These are phyloP conservation scores for Puccinia horiana DNA, from an alignment of 1,284 basidiomycete genomes.

Conservation along the genomic window DNA sequence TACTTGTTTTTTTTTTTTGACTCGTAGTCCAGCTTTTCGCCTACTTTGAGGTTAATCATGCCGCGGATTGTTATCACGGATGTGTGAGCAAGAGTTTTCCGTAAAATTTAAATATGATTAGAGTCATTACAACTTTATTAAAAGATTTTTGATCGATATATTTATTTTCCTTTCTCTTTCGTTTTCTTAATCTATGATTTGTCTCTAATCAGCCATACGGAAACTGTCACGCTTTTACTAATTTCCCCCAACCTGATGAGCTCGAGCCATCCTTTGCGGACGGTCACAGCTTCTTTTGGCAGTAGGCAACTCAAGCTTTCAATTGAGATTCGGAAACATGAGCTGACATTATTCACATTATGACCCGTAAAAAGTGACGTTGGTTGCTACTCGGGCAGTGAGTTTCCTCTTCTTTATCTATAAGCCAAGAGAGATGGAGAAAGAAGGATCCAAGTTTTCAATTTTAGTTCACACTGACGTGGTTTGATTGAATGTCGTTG, in stretches of 20 bases:
- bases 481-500: background rate
- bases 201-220: conserved; percentile 11
- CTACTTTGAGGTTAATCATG: conserved; percentile 18
- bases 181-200: background rate
- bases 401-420: background rate
- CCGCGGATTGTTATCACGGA: conserved; percentile 9
- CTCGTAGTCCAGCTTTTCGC: conserved; percentile 19
- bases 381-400: background rate
- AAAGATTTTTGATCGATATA: background rate
- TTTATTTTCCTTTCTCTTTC: background rate
- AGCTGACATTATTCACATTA: background rate
- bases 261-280: conserved; percentile 5
- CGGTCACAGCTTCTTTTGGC: conserved; percentile 23
- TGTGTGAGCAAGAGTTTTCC: conserved; percentile 5
- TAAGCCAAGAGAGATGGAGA: background rate
- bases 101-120: background rate
- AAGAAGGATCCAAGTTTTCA: background rate
- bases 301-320: background rate
- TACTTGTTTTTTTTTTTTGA: background rate
- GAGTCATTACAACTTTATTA: background rate
- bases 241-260: conserved; percentile 16
- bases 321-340: background rate
- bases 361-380: background rate
- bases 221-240: conserved; percentile 6
- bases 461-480: background rate